phyloP scores from a whole-genome alignment of 1,284 basidiomycete species.

The Melampsora larici-populina region DNA sequence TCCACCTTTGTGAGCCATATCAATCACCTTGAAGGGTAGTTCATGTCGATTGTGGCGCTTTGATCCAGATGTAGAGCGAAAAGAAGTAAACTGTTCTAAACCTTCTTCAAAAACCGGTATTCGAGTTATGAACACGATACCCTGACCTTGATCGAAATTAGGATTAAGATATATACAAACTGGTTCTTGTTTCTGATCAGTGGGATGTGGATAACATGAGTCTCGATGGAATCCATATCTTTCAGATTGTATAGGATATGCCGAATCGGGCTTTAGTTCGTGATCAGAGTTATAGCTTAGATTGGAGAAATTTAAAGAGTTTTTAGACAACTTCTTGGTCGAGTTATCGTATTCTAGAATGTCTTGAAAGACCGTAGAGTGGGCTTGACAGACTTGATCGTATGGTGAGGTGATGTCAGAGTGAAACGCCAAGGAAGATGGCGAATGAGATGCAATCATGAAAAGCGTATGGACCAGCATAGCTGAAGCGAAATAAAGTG shows the following conservation, averaged over 20 bases:
- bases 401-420: too few relatives aligned
- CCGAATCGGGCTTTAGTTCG: not conserved
- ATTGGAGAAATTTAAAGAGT: too few relatives aligned
- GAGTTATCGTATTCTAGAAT: too few relatives aligned
- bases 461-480: too few relatives aligned
- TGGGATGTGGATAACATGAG: not conserved
- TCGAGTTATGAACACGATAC: not conserved
- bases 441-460: too few relatives aligned
- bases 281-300: too few relatives aligned
- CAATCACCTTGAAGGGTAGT: not conserved
- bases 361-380: too few relatives aligned
- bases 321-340: too few relatives aligned
- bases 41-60: not conserved
- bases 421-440: too few relatives aligned
- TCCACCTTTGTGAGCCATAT: not conserved
- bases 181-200: not conserved
- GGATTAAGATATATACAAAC: not conserved
- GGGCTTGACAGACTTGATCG: too few relatives aligned
- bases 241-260: not conserved
- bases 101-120: not conserved
- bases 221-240: not conserved
- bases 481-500: too few relatives aligned
- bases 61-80: not conserved
- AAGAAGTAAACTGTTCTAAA: not conserved
- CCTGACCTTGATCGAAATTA: not conserved